Evolutionary conservation across 306 rosid genomes (phyloP).

Genomic region (Dalbergia cultrata): DNA sequence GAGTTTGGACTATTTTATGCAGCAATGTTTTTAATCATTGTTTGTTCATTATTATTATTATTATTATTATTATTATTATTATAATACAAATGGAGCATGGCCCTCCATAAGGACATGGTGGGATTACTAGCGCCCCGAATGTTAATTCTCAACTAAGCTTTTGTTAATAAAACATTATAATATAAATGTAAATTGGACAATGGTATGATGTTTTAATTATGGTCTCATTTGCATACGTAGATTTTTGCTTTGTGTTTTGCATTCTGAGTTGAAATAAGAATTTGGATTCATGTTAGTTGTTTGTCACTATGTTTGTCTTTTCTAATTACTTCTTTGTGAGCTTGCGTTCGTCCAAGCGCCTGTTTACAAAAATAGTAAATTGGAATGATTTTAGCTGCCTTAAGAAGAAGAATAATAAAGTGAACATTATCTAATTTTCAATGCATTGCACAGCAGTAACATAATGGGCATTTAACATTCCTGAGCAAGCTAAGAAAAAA

Average conservation of each 20-base stretch:
- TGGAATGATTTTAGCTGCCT: not conserved
- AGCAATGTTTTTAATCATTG: not conserved
- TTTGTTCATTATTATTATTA: not conserved
- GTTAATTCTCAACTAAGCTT: too few relatives aligned
- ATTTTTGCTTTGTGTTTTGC: not conserved
- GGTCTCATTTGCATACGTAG: not conserved
- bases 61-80: too few relatives aligned
- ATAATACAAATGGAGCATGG: too few relatives aligned
- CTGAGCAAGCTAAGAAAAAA: too few relatives aligned
- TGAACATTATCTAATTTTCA: too few relatives aligned
- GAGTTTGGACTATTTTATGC: not conserved
- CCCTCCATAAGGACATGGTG: too few relatives aligned
- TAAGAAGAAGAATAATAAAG: not conserved
- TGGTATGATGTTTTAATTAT: constrained; percentile 14
- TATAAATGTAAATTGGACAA: not conserved
- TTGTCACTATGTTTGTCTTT: not conserved
- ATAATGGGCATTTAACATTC: too few relatives aligned
- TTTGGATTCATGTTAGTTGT: not conserved
- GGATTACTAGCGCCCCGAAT: too few relatives aligned
- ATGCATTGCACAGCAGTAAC: too few relatives aligned
- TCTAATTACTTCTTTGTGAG: constrained; percentile 2
- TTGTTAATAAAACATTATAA: too few relatives aligned
- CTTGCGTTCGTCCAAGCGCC: not conserved
- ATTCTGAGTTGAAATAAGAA: constrained; percentile 16
- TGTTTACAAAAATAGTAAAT: constrained; percentile 3